These are phyloP conservation scores for Berkeleyomyces rouxiae DNA, from an alignment of 2,329 filamentous ascomycete genomes.

Conservation along the genomic window DNA sequence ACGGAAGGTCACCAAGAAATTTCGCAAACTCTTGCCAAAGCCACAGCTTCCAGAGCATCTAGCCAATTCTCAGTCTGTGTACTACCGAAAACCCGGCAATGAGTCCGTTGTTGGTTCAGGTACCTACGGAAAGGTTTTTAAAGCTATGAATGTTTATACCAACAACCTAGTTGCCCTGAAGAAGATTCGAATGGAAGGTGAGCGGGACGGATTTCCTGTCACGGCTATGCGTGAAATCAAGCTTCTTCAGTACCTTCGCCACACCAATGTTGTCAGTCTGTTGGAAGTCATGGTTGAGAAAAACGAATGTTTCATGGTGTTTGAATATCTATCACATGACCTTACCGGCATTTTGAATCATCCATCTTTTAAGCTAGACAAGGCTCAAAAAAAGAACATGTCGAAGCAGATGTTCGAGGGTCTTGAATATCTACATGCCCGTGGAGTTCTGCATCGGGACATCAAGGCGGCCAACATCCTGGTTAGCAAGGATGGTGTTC, in stretches of 20 bases:
- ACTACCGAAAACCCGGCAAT: constrained; percentile 90
- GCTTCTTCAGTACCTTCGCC: constrained; percentile 69
- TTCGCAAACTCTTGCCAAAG: constrained; percentile 53
- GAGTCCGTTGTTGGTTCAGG: constrained; percentile 92
- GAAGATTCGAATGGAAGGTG: constrained; percentile 84
- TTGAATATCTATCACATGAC: constrained; percentile 94
- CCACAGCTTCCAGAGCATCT: constrained; percentile 58
- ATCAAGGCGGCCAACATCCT: constrained; percentile 98
- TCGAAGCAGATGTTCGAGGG: constrained; percentile 87
- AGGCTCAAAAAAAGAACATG: constrained; percentile 80
- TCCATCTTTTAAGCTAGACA: constrained; percentile 71
- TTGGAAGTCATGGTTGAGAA: constrained; percentile 95
- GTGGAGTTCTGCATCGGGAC: constrained; percentile 89
- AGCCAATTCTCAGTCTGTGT: constrained; percentile 70
- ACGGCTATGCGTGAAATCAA: constrained; percentile 87
- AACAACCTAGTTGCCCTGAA: constrained; percentile 71
- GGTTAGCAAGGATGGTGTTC: constrained; percentile 70
- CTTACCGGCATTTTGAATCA: constrained; percentile 90
- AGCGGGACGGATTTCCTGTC: constrained; percentile 78
- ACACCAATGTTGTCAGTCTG: constrained; percentile 66
- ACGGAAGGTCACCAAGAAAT: constrained; percentile 48
- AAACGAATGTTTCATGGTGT: constrained; percentile 99
- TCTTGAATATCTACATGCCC: constrained; percentile 78
- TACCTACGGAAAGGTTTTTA: constrained; percentile 92
- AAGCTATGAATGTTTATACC: constrained; percentile 84